These are phyloP conservation scores for Nepenthes mirabilis DNA, from an alignment of 148 eudicot species.

Conservation along the genomic window DNA sequence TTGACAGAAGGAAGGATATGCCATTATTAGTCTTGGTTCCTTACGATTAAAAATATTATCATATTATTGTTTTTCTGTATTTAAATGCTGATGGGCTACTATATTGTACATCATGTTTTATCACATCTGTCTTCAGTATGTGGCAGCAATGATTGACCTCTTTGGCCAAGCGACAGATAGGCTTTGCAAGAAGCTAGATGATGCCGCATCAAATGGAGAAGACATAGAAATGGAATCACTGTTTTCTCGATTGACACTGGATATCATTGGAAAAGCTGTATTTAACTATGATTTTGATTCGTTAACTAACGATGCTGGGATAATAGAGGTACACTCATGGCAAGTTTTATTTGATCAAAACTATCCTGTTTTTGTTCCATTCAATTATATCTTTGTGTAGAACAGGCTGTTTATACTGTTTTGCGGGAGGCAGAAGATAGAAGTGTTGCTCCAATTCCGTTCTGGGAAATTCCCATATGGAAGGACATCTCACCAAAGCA, in stretches of 20 bases:
- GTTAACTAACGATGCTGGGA: conserved; percentile 81
- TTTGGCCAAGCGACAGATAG: conserved; percentile 87
- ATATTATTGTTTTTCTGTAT: background rate
- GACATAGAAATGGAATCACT: conserved; percentile 98
- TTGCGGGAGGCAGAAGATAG: conserved; percentile 89
- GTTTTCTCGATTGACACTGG: conserved; percentile 87
- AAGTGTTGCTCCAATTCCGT: conserved; percentile 84
- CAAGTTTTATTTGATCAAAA: background rate
- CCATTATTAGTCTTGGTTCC: no score
- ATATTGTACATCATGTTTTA: conserved; percentile 3
- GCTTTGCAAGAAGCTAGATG: conserved; percentile 76
- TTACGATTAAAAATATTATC: no score
- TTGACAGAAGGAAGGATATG: background rate
- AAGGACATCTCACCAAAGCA: conserved; percentile 86
- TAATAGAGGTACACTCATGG: conserved; percentile 57
- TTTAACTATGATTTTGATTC: conserved; percentile 97
- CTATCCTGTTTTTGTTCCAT: conserved; percentile 4
- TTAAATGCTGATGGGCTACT: background rate
- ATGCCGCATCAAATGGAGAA: conserved; percentile 69
- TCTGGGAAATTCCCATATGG: conserved; percentile 98
- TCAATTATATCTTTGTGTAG: conserved; percentile 13
- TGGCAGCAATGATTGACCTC: conserved; percentile 75
- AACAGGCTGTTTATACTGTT: conserved; percentile 93
- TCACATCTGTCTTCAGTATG: conserved; percentile 42
- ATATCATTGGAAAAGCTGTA: conserved; percentile 92